Evolutionary conservation across 2,329 filamentous ascomycete species (phyloP), one percentile per base, ranked within the genome.

Genomic region (Fusarium verticillioides): DNA sequence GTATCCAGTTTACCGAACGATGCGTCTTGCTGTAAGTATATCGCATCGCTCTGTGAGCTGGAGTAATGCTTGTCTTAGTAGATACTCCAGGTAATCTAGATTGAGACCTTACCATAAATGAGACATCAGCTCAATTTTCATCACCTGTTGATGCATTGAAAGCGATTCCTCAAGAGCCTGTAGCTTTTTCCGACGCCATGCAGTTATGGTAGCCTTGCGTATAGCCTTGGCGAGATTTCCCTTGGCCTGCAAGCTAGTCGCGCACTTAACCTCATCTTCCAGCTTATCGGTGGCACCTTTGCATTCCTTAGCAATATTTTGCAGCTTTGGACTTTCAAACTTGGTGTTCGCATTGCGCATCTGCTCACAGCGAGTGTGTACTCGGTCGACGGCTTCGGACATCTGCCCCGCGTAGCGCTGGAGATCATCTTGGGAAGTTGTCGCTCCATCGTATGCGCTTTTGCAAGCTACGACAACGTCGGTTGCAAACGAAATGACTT

Each of bases 201-300:
- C 28, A 30, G 28, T 10, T 30, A 30, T 10, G 3, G 28, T 30
- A 30, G 28, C 28, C 28, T 30, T 30, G 28, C 28, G 28, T 10
- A 30, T 30, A 30, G 28, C 28, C 30, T 32, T 32, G 30, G 30
- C 30, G 30, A 32, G 30, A 12, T 32, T 32, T 32, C 30, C 30
- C 32, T 0, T 36, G 8, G 56, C 44, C 16, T 37, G 37, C 2
- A 50, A 0, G 0, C 7, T 43, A 0, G 21, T 50, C 11, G 50
- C 21, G 1, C 0, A 43, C 3, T 9, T 3, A 2, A 15, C 18
- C 1, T 63, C 37, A 0, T 2, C 2, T 0, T n/a, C 2, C 0
- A 63, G 23, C 2, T 7, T 6, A 2, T 26, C 7, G 5, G 61
- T 23, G 0, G 26, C 56, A 2, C 61, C 30, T 3, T 30, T 61